phyloP scores from a whole-genome alignment of 306 rosid species.

The Lagenaria siceraria region DNA sequence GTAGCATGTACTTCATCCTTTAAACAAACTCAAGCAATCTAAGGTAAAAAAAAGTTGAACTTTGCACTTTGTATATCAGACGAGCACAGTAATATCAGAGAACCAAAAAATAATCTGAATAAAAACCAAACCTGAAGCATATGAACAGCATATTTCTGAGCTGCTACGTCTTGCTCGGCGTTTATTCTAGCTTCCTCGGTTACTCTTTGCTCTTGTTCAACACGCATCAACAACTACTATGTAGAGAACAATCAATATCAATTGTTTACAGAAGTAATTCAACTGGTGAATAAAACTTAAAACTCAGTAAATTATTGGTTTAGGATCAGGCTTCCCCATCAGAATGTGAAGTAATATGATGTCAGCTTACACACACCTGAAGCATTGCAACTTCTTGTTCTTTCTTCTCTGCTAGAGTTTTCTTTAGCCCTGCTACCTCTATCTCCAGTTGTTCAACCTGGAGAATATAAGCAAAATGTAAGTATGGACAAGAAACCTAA shows the following conservation, averaged over 20 bases:
- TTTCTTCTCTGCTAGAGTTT: conserved; percentile 59
- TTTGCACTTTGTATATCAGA: neutral
- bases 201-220: conserved; percentile 74
- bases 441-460: conserved; percentile 86
- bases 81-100: neutral
- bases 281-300: neutral
- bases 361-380: conserved; percentile 43
- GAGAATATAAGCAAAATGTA: conserved; percentile 18
- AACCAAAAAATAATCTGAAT: conserved; percentile 4
- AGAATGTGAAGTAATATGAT: neutral
- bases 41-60: neutral
- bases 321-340: neutral
- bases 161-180: conserved; percentile 69
- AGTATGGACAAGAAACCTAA: conserved; percentile 3
- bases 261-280: conserved; percentile 15
- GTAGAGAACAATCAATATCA: neutral
- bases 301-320: neutral
- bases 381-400: conserved; percentile 87
- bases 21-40: neutral
- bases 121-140: conserved; percentile 55
- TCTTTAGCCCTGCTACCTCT: conserved; percentile 48
- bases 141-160: conserved; percentile 59
- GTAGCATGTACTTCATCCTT: neutral
- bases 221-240: conserved; percentile 46
- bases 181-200: conserved; percentile 81